Conservation (phyloP, 2,329 filamentous ascomycete species). For the Periconia sp. region DNA sequence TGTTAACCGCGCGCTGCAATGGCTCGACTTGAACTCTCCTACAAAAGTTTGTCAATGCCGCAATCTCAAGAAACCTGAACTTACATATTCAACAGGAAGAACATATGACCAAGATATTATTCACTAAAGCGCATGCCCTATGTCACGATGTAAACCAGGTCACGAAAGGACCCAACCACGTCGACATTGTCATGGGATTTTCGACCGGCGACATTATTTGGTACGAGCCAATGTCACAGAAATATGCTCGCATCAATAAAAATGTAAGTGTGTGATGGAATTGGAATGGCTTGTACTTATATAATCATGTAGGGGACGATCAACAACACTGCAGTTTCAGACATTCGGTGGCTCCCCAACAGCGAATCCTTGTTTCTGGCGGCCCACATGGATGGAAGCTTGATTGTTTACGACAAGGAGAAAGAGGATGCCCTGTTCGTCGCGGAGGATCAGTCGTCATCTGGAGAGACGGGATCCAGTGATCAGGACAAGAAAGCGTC, state of each 20-base stretch:
- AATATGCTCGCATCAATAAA: conserved; percentile 95
- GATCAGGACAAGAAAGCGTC: conserved; percentile 46
- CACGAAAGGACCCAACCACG: conserved; percentile 78
- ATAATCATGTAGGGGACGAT: conserved; percentile 71
- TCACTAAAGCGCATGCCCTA: conserved; percentile 93
- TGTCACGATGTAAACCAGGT: conserved; percentile 90
- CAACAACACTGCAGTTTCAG: conserved; percentile 81
- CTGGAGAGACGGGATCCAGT: conserved; percentile 29
- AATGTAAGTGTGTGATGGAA: conserved; percentile 63
- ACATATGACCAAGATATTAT: conserved; percentile 92
- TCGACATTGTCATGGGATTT: conserved; percentile 94
- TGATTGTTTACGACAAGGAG: conserved; percentile 97
- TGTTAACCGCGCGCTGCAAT: conserved; percentile 93
- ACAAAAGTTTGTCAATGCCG: conserved; percentile 62
- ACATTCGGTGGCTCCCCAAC: conserved; percentile 91
- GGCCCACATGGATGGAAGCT: conserved; percentile 86
- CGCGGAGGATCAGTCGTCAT: conserved; percentile 62
- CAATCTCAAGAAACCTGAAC: background rate
- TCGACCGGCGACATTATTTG: conserved; percentile 97
- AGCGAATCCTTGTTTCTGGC: conserved; percentile 93
- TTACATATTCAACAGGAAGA: conserved; percentile 67
- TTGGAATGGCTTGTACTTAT: background rate
- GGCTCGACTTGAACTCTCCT: conserved; percentile 84
- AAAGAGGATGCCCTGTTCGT: conserved; percentile 86
- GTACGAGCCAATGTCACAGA: conserved; percentile 97